Evolutionary conservation across 371 early-diverging fungal species (phyloP).

Genomic region (Mycotypha africana): DNA sequence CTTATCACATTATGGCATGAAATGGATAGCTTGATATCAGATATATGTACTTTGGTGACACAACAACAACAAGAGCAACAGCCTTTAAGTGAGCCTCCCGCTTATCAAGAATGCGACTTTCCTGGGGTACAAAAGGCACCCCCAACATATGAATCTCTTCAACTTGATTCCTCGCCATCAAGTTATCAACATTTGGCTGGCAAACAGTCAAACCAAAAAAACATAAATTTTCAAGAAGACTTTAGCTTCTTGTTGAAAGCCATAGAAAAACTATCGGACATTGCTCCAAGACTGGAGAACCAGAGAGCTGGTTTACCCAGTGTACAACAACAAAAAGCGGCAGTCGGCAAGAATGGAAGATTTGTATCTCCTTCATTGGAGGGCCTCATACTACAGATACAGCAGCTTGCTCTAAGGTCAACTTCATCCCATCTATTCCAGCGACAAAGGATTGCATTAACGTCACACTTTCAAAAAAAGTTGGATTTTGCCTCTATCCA

Average conservation of each 20-base stretch:
- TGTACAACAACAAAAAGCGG: slow-evolving; percentile 32
- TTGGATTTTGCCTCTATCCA: slow-evolving; percentile 19
- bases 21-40: slow-evolving; percentile 31
- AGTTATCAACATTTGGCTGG: background rate
- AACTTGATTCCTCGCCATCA: background rate
- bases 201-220: background rate
- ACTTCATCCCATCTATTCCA: too few species aligned
- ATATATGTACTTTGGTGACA: slow-evolving; percentile 12
- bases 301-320: slow-evolving; percentile 44
- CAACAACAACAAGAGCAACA: slow-evolving; percentile 5
- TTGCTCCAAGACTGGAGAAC: slow-evolving; percentile 45
- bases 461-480: slow-evolving; percentile 6
- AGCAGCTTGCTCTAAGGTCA: too few species aligned
- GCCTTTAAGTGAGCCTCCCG: slow-evolving; percentile 1
- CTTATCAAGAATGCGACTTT: background rate
- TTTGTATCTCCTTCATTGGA: too few species aligned
- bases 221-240: slow-evolving; percentile 12
- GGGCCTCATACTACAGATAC: too few species aligned
- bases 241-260: slow-evolving; percentile 46
- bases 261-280: slow-evolving; percentile 38
- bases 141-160: slow-evolving; percentile 9
- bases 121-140: slow-evolving; percentile 1
- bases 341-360: slow-evolving; percentile 31
- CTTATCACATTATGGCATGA: slow-evolving; percentile 34
- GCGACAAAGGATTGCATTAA: slow-evolving; percentile 22